Percentiles rank a stretch among this genome's conserved stretches.
These are phyloP conservation scores for Iberis amara DNA, from an alignment of 441 rosid species.

Conservation along the genomic window DNA sequence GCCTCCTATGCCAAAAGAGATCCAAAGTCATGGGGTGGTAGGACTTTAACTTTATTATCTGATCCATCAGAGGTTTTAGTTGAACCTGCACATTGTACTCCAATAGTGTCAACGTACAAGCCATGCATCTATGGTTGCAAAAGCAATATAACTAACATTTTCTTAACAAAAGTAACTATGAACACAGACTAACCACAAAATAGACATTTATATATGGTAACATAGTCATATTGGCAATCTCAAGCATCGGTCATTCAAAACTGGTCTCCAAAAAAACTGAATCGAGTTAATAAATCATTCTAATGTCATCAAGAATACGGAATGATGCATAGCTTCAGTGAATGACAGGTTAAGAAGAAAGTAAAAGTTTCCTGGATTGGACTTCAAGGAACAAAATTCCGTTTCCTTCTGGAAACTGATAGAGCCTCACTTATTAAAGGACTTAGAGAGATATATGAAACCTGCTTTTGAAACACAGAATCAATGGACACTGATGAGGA, in stretches of 20 bases:
- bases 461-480: too few species aligned
- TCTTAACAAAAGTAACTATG: neutral
- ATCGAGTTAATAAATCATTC: slow-evolving; percentile 5
- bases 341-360: neutral
- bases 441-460: too few species aligned
- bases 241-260: neutral
- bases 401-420: too few species aligned
- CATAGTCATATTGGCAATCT: neutral
- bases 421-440: too few species aligned
- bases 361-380: too few species aligned
- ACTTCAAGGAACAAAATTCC: too few species aligned
- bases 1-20: slow-evolving; percentile 88
- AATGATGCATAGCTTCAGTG: slow-evolving; percentile 2
- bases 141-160: neutral
- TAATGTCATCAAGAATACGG: neutral
- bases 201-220: slow-evolving; percentile 16
- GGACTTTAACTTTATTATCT: slow-evolving; percentile 74
- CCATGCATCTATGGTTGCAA: neutral
- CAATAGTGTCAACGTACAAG: neutral
- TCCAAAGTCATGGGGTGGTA: slow-evolving; percentile 74
- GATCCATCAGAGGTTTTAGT: slow-evolving; percentile 68
- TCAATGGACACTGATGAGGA: too few species aligned
- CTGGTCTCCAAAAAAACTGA: neutral
- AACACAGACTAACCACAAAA: neutral
- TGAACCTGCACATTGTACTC: slow-evolving; percentile 52